Base-by-base conservation (phyloP, 139 green algal genomes). In the Auxenochlorella pyrenoidosa region DNA sequence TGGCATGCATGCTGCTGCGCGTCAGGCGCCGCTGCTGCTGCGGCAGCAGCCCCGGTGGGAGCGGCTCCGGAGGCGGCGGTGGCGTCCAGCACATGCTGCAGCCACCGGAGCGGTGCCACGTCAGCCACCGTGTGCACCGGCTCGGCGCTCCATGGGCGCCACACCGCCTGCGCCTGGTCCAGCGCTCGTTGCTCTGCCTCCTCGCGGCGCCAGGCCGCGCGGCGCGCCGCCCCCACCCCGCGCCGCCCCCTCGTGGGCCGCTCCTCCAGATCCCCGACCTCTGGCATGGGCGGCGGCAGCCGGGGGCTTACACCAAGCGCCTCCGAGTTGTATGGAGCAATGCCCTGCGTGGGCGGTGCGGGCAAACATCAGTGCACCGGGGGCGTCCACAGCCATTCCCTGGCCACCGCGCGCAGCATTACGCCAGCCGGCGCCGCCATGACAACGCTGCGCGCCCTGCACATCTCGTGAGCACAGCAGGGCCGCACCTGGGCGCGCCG, bases 91-190 rank as follows among this genome's bases (percentile, higher is more conserved):
- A 90, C 51, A 15, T 71, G 58, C 21, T 85, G 44, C 75, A 80
- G 41, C 44, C 65, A 63, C 40, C 87, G n/a, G 40, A 90, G 87
- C 43, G 72, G 54, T n/a, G 87, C 82, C 77, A 90, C 79, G 43
- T 90, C 87, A 41, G 77, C 87, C 28, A 90, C 66, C 4, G 79
- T 87, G 68, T 78, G 71, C 32, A 87, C 82, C 36, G 24, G 24
- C 21, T 5, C 40, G 59, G 28, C 43, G 44, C 60, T 89, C 59
- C 66, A 79, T 5, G 85, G 85, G n/a, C 40, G 34, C 85, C 85
- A 89, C 5, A 18, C 51, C 28, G 54, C 85, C 47, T 75, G 75
- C 36, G 66, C 36, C 26, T 54, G 19, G 13, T 75, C 63, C 63
- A 65, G 59, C 0, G 36, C 54, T 24, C 32, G 60, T 15, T 59